Evolutionary conservation across 352 stramenopile species (phyloP).

Genomic region (Phytophthora litchii): DNA sequence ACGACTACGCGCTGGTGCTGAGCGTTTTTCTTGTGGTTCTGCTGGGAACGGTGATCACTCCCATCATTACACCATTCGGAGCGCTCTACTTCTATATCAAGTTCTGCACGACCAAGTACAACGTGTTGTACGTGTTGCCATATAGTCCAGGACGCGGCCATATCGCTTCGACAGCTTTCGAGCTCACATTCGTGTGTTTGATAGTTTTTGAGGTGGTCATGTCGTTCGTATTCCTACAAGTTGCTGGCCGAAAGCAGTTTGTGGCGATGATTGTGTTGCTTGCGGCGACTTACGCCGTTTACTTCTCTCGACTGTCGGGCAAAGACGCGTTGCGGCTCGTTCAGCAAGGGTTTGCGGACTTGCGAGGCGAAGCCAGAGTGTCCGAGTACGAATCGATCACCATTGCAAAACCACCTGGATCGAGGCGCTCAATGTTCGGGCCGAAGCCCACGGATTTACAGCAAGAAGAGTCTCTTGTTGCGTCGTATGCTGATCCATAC

Average conservation of each 20-base stretch:
- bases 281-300: constrained; percentile 44
- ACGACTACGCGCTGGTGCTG: constrained; percentile 83
- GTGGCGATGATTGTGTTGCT: constrained; percentile 66
- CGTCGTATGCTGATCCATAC: constrained; percentile 76
- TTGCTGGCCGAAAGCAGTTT: constrained; percentile 59
- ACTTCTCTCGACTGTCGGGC: constrained; percentile 61
- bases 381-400: constrained; percentile 27
- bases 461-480: constrained; percentile 42
- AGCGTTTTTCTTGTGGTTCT: constrained; percentile 80
- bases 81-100: constrained; percentile 87
- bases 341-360: constrained; percentile 42
- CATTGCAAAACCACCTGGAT: constrained; percentile 23
- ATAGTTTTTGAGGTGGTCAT: constrained; percentile 78
- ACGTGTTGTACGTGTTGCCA: constrained; percentile 79
- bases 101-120: constrained; percentile 78
- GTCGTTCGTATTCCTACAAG: constrained; percentile 75
- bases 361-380: constrained; percentile 17
- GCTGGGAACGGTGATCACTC: constrained; percentile 79
- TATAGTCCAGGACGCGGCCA: constrained; percentile 72
- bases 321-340: constrained; percentile 38
- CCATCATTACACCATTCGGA: constrained; percentile 78
- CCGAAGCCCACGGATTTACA: constrained; percentile 45
- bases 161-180: constrained; percentile 65
- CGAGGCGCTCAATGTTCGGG: constrained; percentile 45
- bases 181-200: constrained; percentile 69